These are phyloP conservation scores for Fusarium sp. DNA, from an alignment of 2,329 filamentous ascomycete genomes.

Conservation along the genomic window DNA sequence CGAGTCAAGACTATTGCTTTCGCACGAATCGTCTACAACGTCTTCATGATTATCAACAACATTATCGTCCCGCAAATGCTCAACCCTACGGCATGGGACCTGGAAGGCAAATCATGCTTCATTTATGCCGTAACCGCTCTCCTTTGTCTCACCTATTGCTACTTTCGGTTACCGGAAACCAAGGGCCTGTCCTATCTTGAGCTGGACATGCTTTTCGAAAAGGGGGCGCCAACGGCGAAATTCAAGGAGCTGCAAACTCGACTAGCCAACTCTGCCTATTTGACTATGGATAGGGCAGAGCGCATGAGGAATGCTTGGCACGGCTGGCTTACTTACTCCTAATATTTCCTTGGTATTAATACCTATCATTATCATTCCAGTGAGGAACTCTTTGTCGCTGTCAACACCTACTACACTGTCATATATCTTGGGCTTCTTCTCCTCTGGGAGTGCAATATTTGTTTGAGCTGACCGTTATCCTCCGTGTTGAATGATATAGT, in stretches of 20 bases:
- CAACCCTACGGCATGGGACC: slow-evolving; percentile 40
- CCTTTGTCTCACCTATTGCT: slow-evolving; percentile 39
- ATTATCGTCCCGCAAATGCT: slow-evolving; percentile 39
- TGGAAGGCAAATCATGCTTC: slow-evolving; percentile 42
- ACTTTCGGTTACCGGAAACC: slow-evolving; percentile 43
- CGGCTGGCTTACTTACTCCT: slow-evolving; percentile 39
- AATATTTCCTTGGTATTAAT: neutral
- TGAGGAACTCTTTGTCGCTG: too few species aligned
- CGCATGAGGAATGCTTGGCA: slow-evolving; percentile 41
- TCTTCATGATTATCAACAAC: slow-evolving; percentile 39
- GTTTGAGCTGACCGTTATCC: too few species aligned
- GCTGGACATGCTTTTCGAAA: slow-evolving; percentile 44
- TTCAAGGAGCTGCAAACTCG: slow-evolving; percentile 45
- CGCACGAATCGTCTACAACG: slow-evolving; percentile 42
- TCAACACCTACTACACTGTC: too few species aligned
- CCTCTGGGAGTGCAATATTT: too few species aligned
- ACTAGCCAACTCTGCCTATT: slow-evolving; percentile 31
- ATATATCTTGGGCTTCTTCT: too few species aligned
- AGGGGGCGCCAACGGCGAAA: slow-evolving; percentile 33
- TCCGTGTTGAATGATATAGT: too few species aligned
- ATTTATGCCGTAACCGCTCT: slow-evolving; percentile 30
- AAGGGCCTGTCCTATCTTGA: slow-evolving; percentile 40
- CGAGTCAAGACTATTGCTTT: slow-evolving; percentile 53
- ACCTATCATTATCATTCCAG: too few species aligned
- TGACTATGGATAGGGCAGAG: slow-evolving; percentile 28